Evolutionary conservation across 495 filamentous ascomycete genomes (phyloP).

Genomic region (Talaromyces nanjingensis): DNA sequence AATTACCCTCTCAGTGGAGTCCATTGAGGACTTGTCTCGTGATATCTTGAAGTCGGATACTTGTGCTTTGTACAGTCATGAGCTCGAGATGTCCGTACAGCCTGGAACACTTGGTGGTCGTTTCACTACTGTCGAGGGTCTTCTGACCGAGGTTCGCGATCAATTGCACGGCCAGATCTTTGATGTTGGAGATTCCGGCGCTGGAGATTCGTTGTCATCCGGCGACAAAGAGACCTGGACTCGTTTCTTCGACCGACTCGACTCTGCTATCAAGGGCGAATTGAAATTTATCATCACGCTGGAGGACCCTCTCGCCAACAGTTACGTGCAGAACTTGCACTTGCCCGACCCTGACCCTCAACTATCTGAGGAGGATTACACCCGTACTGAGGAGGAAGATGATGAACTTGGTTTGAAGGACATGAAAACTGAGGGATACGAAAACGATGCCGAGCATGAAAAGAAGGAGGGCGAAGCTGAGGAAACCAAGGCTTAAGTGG

Average conservation of each 20-base stretch:
- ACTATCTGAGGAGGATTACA: constrained; percentile 77
- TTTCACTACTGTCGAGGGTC: constrained; percentile 93
- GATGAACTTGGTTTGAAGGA: constrained; percentile 84
- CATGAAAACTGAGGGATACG: constrained; percentile 90
- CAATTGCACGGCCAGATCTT: constrained; percentile 83
- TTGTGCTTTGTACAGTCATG: constrained; percentile 74
- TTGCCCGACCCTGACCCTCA: constrained; percentile 68
- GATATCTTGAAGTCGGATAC: constrained; percentile 97
- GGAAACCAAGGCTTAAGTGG: background rate
- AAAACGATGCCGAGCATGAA: constrained; percentile 38
- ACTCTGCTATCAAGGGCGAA: constrained; percentile 72
- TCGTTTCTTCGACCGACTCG: constrained; percentile 69
- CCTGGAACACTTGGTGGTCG: constrained; percentile 92
- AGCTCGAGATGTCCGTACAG: constrained; percentile 75
- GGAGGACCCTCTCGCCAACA: constrained; percentile 80
- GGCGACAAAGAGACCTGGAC: constrained; percentile 65
- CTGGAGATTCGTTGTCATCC: constrained; percentile 67
- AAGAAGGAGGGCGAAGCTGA: background rate
- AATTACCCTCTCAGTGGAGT: constrained; percentile 71
- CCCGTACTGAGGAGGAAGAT: constrained; percentile 80
- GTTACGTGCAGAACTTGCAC: constrained; percentile 85
- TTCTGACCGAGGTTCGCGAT: constrained; percentile 87
- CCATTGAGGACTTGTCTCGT: constrained; percentile 68
- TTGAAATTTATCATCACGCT: constrained; percentile 80
- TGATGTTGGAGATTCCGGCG: constrained; percentile 54